These are phyloP conservation scores for Talaromyces amestolkiae DNA, from an alignment of 2,329 filamentous ascomycete species.

Conservation along the genomic window DNA sequence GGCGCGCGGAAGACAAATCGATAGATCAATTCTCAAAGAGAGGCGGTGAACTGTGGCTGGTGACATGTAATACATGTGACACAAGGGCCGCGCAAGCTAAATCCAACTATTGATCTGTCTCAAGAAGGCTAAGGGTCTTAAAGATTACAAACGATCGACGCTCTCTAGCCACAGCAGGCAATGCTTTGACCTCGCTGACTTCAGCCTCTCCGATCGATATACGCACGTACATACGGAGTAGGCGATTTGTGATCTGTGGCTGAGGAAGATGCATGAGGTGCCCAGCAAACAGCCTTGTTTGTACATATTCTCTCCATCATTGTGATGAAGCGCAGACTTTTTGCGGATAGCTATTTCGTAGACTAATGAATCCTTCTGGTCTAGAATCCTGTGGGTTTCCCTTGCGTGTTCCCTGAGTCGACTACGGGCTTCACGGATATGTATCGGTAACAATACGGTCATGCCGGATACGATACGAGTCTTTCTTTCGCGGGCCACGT, in stretches of 20 bases:
- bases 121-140: not conserved
- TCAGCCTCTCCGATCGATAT: conserved; percentile 14
- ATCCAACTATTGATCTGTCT: conserved; percentile 3
- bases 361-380: not conserved
- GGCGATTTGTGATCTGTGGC: conserved; percentile 17
- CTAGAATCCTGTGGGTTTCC: not conserved
- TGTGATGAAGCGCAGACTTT: not conserved
- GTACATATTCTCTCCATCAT: not conserved
- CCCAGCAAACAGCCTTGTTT: not conserved
- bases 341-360: not conserved
- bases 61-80: not conserved
- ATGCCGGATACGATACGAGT: not conserved
- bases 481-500: conserved; percentile 5
- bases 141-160: conserved; percentile 13
- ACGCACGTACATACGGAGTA: not conserved
- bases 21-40: conserved; percentile 11
- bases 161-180: conserved; percentile 14
- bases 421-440: not conserved
- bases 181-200: not conserved
- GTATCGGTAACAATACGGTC: conserved; percentile 3
- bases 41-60: conserved; percentile 16
- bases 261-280: conserved; percentile 1
- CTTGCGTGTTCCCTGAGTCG: conserved; percentile 2
- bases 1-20: not conserved
- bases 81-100: not conserved